These are phyloP conservation scores for Linum trigynum DNA, from an alignment of 345 rosid species.

Conservation along the genomic window DNA sequence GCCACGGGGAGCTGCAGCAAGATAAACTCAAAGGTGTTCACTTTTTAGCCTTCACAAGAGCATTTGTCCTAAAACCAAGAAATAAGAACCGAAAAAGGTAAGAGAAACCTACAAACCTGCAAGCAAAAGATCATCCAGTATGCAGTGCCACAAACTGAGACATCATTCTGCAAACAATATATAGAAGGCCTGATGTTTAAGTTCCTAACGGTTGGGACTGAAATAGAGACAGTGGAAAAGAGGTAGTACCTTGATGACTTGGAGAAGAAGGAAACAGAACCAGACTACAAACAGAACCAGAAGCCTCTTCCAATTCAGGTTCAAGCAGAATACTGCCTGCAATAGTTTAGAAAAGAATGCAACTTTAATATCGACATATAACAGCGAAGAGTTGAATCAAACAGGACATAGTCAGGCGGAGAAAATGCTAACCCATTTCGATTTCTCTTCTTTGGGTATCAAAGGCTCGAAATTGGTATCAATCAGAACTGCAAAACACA, in stretches of 20 bases:
- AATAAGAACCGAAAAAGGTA: neutral
- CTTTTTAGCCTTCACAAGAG: neutral
- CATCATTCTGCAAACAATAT: slow-evolving; percentile 48
- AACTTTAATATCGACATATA: neutral
- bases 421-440: slow-evolving; percentile 38
- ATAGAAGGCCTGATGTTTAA: slow-evolving; percentile 3
- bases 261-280: slow-evolving; percentile 62
- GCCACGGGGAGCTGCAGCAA: slow-evolving; percentile 58
- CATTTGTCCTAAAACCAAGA: too few relatives aligned
- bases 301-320: slow-evolving; percentile 63
- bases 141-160: slow-evolving; percentile 50
- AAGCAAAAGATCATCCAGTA: slow-evolving; percentile 73
- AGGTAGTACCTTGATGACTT: slow-evolving; percentile 31
- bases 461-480: slow-evolving; percentile 68
- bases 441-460: slow-evolving; percentile 56
- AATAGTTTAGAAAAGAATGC: neutral
- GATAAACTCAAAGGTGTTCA: neutral
- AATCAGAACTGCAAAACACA: slow-evolving; percentile 48
- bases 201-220: neutral
- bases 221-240: neutral
- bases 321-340: slow-evolving; percentile 59
- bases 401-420: neutral
- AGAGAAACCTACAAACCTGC: slow-evolving; percentile 41
- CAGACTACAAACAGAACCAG: slow-evolving; percentile 44
- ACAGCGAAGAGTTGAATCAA: neutral